Evolutionary conservation across 257 asterid genomes (phyloP), one percentile per base, ranked within the genome.

Genomic region (Penstemon newberryi): DNA sequence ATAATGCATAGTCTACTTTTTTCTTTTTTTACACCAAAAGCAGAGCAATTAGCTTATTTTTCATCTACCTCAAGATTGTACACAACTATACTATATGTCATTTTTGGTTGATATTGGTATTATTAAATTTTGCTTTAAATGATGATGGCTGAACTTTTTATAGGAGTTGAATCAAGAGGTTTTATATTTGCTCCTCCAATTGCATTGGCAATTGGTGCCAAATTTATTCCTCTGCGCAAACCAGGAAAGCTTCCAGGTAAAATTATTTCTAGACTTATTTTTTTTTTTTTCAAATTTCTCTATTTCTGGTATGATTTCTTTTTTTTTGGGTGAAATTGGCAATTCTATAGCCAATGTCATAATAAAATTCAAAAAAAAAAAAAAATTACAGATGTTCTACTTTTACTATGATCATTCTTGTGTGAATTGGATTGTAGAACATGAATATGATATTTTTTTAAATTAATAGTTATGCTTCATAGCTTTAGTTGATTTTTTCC

Each of bases 91-190:
- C 46, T 42, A 42, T 70, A 38, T 53, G 65, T 12, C 8, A 55
- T 56, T 11, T 63, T 53, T 44, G 69, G 41, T 46, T 71, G 55
- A 43, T 65, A 0, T 19, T 40, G 25, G 56, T 19, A 50, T 70
- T 49, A 46, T 62, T 52, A 18, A 52, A 40, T 56, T 62, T 54
- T 73, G 50, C 19, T 66, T 3, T 11, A 33, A 40, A 33, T 67
- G 63, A 60, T 58, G 1, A 69, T 52, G 49, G 9, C 53, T 56
- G 15, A 65, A 69, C 51, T 46, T 65, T 76, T 71, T 70, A 43
- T 59, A 87, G 97, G 97, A 75, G 84, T 90, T 75, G 97, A 90
- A 74, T 92, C 97, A 11, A 81, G 97, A 76, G 97, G 97, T 37
- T 90, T 90, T 67, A 81, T 86, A 73, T 90, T 90, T 77, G 97